Percentiles rank a stretch among this genome's conserved stretches.
Conservation (phyloP, 345 rosid species). For the Clarkia xantiana region DNA sequence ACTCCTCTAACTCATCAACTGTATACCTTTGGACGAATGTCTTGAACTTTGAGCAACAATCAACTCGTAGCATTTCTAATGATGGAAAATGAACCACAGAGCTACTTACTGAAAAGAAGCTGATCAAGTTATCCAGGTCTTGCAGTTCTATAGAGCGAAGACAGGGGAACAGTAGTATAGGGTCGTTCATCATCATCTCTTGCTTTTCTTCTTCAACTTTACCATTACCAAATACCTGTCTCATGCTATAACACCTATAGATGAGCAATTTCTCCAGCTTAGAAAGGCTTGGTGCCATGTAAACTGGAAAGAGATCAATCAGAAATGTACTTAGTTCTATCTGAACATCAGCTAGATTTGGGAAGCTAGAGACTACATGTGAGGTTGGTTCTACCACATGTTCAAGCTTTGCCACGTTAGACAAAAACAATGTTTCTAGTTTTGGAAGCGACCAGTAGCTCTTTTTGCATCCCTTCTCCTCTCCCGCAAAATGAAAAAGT, state of each 20-base stretch:
- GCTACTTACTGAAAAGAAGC: not conserved
- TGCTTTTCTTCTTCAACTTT: not conserved
- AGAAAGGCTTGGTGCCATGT: not conserved
- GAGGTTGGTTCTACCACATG: not conserved
- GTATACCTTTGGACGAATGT: not conserved
- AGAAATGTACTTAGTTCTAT: too few species aligned
- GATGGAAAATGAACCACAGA: not conserved
- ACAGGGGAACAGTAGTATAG: accelerated
- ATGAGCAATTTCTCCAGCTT: not conserved
- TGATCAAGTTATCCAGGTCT: not conserved
- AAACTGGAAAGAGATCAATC: not conserved
- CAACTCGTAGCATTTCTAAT: not conserved
- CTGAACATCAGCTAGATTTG: not conserved
- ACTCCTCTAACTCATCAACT: not conserved
- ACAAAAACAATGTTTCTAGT: not conserved
- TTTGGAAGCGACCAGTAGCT: accelerated
- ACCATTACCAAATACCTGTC: not conserved
- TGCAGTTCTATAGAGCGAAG: not conserved
- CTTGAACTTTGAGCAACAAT: not conserved
- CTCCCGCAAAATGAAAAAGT: accelerated
- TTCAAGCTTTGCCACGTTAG: not conserved
- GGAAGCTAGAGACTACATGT: not conserved
- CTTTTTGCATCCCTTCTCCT: not conserved
- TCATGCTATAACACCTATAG: not conserved
- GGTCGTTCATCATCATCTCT: not conserved